Conservation (phyloP, 495 filamentous ascomycete genomes). For the Tuber indicum region DNA sequence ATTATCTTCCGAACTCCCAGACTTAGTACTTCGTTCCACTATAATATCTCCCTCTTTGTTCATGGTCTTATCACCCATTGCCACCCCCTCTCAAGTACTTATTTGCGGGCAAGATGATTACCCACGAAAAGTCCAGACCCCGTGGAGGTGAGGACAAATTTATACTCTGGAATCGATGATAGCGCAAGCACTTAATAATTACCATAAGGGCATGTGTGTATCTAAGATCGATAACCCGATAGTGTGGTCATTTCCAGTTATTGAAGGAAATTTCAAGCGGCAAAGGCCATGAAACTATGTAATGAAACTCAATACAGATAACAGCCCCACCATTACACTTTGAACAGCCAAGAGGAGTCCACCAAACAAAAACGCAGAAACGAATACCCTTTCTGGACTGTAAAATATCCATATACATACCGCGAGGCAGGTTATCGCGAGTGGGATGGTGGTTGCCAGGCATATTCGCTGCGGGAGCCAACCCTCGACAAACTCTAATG, state of each 20-base stretch:
- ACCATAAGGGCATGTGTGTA: neutral
- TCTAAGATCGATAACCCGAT: neutral
- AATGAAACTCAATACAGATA: neutral
- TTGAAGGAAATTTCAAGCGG: neutral
- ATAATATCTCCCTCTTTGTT: neutral
- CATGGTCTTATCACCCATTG: neutral
- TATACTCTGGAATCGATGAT: neutral
- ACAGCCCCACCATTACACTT: neutral
- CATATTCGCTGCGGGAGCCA: neutral
- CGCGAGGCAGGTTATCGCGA: neutral
- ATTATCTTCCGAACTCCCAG: neutral
- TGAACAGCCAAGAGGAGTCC: neutral
- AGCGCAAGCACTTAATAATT: neutral
- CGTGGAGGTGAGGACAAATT: neutral
- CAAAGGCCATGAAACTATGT: neutral
- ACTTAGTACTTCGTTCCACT: neutral
- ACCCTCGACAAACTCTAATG: neutral
- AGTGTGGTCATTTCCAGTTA: neutral
- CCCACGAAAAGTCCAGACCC: neutral
- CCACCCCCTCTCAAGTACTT: neutral
- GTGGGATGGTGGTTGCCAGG: neutral
- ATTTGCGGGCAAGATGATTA: neutral
- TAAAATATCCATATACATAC: neutral
- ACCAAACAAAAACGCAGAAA: neutral
- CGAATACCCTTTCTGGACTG: neutral